A percentile compares a stretch with the other conserved stretches of the same genome.
phyloP scores from a whole-genome alignment of 2,329 filamentous ascomycete species.

The Diplodia seriata region DNA sequence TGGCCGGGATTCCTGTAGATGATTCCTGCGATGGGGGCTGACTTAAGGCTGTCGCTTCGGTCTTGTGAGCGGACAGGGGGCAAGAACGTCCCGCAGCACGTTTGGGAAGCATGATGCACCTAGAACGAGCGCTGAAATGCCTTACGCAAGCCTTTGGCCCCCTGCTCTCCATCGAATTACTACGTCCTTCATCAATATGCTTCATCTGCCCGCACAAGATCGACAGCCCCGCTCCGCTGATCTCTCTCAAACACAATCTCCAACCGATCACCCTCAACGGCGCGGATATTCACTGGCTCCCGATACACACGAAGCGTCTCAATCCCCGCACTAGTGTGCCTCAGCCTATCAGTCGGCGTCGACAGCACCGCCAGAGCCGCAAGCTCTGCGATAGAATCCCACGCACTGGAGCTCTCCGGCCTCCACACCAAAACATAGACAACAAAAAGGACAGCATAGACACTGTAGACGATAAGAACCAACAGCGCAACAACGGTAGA shows the following conservation, averaged over 20 bases:
- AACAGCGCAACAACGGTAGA: neutral
- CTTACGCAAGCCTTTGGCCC: too few species aligned
- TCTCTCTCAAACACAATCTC: neutral
- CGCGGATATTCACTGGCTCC: neutral
- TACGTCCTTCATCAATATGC: neutral
- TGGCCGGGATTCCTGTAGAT: too few species aligned
- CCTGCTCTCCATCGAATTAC: too few species aligned
- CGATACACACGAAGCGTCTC: neutral
- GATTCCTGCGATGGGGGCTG: too few species aligned
- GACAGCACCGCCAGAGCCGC: neutral
- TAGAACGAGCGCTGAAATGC: too few species aligned
- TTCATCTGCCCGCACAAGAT: neutral
- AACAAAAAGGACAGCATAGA: neutral
- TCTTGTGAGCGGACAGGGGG: too few species aligned
- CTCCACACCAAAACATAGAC: neutral
- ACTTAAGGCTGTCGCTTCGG: too few species aligned
- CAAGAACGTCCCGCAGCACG: too few species aligned
- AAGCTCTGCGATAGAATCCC: slow-evolving; percentile 14
- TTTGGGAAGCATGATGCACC: too few species aligned
- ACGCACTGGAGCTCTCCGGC: neutral
- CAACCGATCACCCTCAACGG: neutral
- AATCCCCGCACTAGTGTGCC: slow-evolving; percentile 7
- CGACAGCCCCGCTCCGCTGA: neutral
- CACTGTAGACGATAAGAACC: neutral
- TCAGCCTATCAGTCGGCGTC: neutral